Evolutionary conservation across 2,329 filamentous ascomycete species (phyloP), one percentile per base, ranked within the genome.

Genomic region (Phaeophleospora eucalypticola): DNA sequence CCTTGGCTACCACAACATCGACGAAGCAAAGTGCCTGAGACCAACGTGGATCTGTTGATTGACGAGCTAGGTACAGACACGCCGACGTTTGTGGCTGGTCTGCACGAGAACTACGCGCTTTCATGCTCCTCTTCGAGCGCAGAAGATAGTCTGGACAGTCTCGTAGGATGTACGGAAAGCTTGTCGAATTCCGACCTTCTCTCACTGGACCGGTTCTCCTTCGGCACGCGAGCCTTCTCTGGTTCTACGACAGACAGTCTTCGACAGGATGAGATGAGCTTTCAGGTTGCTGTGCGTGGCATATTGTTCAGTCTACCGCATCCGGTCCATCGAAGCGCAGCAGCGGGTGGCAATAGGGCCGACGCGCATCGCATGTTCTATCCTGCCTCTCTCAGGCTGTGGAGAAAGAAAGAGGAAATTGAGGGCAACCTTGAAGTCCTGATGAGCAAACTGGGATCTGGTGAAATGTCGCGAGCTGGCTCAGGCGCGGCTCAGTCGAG

Each of bases 31-130:
- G 56, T 66, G 7, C 69, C 73, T 0, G 72, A 76, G 49, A 68
- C 69, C 14, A 63, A 71, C 43, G 60, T 70, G 17, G 85, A 95
- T 54, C 76, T 80, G 1, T 76, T 98, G n/a, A 84, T 95, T 18
- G 88, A 95, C 60, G 91, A 96, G 70, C 89, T 87, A 0, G 93
- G 93, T 1, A 95, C 93, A 0, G 93, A 98, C 61, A 88, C 85
- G 0, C 82, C 87, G 47, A 96, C 90, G 0, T 96, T 96, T 61
- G 80, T 95, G 40, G 87, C 89, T 3, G 87, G 89, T 3, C 72
- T 97, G 0, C 91, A 97, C 63, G 93, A 98, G 62, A 98, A 98
- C 63, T 97, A 95, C 58, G 77, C 85, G 1, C 74, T 89, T 1
- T 97, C 93, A 0, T 97, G 91, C 62, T 81, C 84, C 65, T 70